Evolutionary conservation across 1,139 yeast genomes (phyloP).

Genomic region (Geotrichum aggregatum): DNA sequence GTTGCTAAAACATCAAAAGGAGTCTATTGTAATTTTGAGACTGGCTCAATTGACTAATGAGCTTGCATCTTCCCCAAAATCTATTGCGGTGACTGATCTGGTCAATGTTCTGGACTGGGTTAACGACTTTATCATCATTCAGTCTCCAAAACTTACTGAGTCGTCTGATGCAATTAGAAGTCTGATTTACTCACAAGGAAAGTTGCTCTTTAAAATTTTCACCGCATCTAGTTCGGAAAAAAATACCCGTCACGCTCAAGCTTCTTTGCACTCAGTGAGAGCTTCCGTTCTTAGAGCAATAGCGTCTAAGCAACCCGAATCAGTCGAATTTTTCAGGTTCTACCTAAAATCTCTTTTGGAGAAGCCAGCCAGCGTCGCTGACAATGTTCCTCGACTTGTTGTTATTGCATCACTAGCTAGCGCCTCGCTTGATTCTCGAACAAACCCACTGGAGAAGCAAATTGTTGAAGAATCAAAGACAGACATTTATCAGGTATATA

Average conservation of each 20-base stretch:
- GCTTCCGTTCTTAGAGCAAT: conserved; percentile 26
- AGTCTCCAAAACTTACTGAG: conserved; percentile 18
- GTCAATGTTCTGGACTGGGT: conserved; percentile 58
- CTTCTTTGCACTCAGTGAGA: conserved; percentile 33
- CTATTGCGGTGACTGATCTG: conserved; percentile 52
- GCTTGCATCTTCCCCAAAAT: conserved; percentile 38
- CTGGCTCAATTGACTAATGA: conserved; percentile 31
- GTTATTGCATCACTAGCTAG: conserved; percentile 33
- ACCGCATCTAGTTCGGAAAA: conserved; percentile 23
- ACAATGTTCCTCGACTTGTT: conserved; percentile 26
- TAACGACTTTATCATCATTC: conserved; percentile 35
- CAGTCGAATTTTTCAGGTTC: conserved; percentile 23
- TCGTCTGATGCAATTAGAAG: conserved; percentile 21
- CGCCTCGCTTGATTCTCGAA: conserved; percentile 31
- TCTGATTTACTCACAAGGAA: conserved; percentile 30
- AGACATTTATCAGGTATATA: conserved; percentile 30
- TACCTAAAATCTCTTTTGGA: conserved; percentile 25
- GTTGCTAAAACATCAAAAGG: conserved; percentile 39
- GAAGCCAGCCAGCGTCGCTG: conserved; percentile 20
- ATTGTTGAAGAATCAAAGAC: conserved; percentile 24
- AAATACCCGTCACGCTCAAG: conserved; percentile 28
- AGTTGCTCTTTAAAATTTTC: conserved; percentile 29
- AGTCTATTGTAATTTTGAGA: conserved; percentile 35
- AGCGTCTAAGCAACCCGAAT: conserved; percentile 15
- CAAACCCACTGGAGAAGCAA: conserved; percentile 29